Base-by-base conservation (phyloP, 2,329 filamentous ascomycete species). In the Cercospora nicotianae region DNA sequence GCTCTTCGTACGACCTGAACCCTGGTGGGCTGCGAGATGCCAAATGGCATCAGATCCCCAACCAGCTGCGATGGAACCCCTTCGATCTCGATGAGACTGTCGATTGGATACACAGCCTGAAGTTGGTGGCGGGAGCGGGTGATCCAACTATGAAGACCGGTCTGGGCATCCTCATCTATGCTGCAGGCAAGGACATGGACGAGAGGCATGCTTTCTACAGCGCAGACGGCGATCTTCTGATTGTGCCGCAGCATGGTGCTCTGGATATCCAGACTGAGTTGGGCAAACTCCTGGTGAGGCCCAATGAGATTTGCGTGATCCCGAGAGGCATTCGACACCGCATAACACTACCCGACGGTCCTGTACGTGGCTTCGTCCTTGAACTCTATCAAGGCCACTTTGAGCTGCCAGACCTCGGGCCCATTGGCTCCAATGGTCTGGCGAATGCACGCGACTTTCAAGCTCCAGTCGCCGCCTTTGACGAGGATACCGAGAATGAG, bases 131-230 rank as follows among this genome's bases (percentile, higher is more conserved):
- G 1, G 92, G 92, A 3, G 88, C 92, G 0, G 93, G 93, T 16
- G 91, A 95, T 73, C 89, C 92, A 0, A 90, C 90, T 0, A 85
- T 90, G 78, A 96, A 96, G 80, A 83, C 87, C 18, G 93, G 93
- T 0, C 74, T 96, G 51, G 93, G 91, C 23, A 93, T 95, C 68
- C 89, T 91, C 78, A 87, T 95, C 66, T 96, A 92, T 76, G 90
- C 91, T 1, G 91, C 90, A 0, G 91, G 91, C 20, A 89, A 87
- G 77, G 88, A 89, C 76, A 96, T 97, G 93, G 83, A 84, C 60
- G 81, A 84, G n/a, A 86, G 87, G 45, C 84, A 90, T 60, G 92
- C 92, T 0, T 96, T 94, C 78, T 96, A 94, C 83, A 94, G 90
- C 3, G 90, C 92, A 0, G 89, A 91, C 68, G 89, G 89, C 16